phyloP scores from a whole-genome alignment of 2,329 filamentous ascomycete genomes.

The Magnaporthales sp. region DNA sequence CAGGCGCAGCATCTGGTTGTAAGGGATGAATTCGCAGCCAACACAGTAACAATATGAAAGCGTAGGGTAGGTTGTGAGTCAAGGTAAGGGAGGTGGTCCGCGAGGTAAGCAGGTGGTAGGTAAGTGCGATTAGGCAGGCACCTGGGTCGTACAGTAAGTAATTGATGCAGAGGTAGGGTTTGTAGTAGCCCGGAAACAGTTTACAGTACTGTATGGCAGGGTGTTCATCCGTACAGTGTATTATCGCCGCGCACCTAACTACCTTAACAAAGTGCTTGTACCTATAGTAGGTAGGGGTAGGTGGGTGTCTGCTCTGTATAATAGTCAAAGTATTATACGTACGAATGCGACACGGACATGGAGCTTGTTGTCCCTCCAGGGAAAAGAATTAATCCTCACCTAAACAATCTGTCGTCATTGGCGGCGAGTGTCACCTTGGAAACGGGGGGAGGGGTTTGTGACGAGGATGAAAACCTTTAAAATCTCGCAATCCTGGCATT shows the following conservation, averaged over 20 bases:
- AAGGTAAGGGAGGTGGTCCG: too few species aligned
- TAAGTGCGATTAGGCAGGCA: too few species aligned
- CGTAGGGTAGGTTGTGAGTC: too few species aligned
- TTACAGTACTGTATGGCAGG: background rate
- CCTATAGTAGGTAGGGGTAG: too few species aligned
- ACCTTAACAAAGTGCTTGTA: too few species aligned
- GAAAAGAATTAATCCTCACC: background rate
- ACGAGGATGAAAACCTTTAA: background rate
- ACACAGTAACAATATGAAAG: too few species aligned
- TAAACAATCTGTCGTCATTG: background rate
- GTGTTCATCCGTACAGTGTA: background rate
- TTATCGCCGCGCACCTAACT: background rate
- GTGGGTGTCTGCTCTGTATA: too few species aligned
- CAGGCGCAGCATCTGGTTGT: background rate
- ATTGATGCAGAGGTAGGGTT: background rate
- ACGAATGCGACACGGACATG: background rate
- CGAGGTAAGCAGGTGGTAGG: too few species aligned
- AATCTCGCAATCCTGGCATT: background rate
- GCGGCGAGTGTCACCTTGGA: background rate
- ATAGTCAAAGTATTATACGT: too few species aligned
- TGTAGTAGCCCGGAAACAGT: background rate
- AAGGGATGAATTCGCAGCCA: background rate
- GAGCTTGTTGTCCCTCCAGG: background rate
- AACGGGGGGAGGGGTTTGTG: background rate
- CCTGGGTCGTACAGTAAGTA: too few species aligned